Conservation (phyloP, 345 rosid species). For the Camelina neglecta region DNA sequence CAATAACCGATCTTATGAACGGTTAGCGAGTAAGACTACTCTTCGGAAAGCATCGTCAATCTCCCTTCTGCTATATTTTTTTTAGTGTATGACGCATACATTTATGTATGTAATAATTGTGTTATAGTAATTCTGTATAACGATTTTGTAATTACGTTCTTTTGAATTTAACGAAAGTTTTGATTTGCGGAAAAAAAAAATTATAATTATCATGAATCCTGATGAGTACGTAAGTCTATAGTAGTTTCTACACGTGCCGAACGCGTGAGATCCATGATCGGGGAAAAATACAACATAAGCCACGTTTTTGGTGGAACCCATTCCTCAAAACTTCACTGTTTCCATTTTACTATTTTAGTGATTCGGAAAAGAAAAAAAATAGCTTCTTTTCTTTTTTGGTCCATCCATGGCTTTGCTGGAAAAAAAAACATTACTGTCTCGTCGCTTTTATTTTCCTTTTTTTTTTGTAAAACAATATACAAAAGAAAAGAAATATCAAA, state of each 20-base stretch:
- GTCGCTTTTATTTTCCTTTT: conserved; percentile 31
- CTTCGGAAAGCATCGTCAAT: no score
- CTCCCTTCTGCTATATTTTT: no score
- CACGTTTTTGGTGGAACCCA: conserved; percentile 40
- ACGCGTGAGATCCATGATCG: conserved; percentile 23
- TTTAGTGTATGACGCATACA: no score
- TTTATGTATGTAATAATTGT: no score
- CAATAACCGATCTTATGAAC: no score
- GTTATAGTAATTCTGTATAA: no score
- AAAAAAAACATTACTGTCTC: conserved; percentile 42
- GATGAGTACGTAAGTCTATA: background rate
- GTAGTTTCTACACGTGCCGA: background rate
- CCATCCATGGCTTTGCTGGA: conserved; percentile 34
- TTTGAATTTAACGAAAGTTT: no score
- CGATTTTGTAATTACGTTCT: no score
- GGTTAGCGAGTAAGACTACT: no score
- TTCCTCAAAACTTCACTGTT: background rate
- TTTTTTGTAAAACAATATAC: background rate
- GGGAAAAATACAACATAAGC: conserved; percentile 5
- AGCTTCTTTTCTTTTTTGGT: conserved; percentile 15
- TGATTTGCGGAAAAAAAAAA: no score
- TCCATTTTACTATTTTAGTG: conserved; percentile 34
- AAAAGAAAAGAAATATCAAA: background rate
- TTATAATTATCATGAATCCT: background rate
- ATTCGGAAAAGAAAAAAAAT: conserved; percentile 12